Conservation (phyloP, 2,329 filamentous ascomycete genomes). For the Trichoderma harzianum region DNA sequence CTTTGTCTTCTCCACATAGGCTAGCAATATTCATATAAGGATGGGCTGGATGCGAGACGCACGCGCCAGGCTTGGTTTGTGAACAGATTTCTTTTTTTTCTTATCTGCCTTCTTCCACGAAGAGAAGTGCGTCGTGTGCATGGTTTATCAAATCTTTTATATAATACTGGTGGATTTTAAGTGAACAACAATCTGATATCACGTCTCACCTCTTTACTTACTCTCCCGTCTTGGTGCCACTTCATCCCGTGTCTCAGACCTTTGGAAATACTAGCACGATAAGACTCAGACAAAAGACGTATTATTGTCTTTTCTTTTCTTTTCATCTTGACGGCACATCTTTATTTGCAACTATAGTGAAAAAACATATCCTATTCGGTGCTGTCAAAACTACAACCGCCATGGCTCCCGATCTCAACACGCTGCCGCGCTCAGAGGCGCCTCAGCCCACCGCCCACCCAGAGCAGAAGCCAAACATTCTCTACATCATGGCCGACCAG, state of each 20-base stretch:
- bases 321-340: neutral
- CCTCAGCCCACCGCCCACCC: slow-evolving; percentile 25
- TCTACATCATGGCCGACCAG: slow-evolving; percentile 96
- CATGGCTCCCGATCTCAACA: slow-evolving; percentile 75
- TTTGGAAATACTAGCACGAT: neutral
- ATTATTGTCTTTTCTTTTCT: neutral
- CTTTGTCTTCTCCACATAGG: slow-evolving; percentile 10
- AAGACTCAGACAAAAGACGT: neutral
- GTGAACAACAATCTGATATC: neutral
- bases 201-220: neutral
- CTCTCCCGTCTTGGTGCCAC: neutral
- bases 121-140: neutral
- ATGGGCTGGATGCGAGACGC: neutral
- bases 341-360: neutral
- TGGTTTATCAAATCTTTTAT: neutral
- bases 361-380: neutral
- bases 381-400: slow-evolving; percentile 13
- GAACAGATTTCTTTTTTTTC: neutral
- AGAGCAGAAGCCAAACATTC: slow-evolving; percentile 40
- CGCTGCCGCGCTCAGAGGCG: slow-evolving; percentile 56
- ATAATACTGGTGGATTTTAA: neutral
- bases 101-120: neutral
- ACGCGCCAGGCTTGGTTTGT: neutral
- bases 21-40: neutral
- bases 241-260: neutral